Evolutionary conservation across 2,329 filamentous ascomycete species (phyloP), one percentile per base, ranked within the genome.

Genomic region (Ceratocystis eucalypticola): DNA sequence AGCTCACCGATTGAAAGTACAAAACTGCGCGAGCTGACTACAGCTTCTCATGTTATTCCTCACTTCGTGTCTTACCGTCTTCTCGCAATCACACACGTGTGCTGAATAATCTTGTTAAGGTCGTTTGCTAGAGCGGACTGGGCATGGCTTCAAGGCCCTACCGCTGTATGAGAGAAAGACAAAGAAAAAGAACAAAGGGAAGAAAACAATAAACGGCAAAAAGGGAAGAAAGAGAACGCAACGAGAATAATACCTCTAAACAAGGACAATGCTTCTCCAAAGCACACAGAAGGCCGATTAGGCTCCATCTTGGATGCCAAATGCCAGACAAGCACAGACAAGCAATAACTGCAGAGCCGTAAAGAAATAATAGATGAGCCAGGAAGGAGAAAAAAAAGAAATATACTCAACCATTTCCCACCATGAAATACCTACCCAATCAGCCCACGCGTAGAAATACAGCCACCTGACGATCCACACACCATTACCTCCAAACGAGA

Each of bases 321-420:
- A 41, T 41, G 37, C 37, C 37, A 41, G 1, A 41, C 10, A 41
- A 41, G 12, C 6, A 30, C 3, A 6, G n/a, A 25, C 48, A 25
- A 25, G 20, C 48, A 50, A 55, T 17, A 33, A 10, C 20, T n/a
- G 22, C 3, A 33, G 20, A n/a, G 12, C 62, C 3, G 3, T 28
- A 22, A 46, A 65, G 30, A 37, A 55, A 15, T 33, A 61, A 62
- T 20, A 33, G 37, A 28, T 10, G 70, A 73, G 73, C 72, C 71
- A 73, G 73, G 71, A 69, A 72, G 72, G 71, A 72, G 68, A 70
- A 73, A 72, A 75, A 66, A 68, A 71, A 71, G 10, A 33, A 59
- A 59, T 59, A 59, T 59, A 59, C 53, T 59, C 53, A 37, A 59
- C 53, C 53, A 73, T 71, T 73, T 73, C 33, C 45, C 64, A 33